phyloP scores from a whole-genome alignment of 257 asterid species.

The Plantago elongata region DNA sequence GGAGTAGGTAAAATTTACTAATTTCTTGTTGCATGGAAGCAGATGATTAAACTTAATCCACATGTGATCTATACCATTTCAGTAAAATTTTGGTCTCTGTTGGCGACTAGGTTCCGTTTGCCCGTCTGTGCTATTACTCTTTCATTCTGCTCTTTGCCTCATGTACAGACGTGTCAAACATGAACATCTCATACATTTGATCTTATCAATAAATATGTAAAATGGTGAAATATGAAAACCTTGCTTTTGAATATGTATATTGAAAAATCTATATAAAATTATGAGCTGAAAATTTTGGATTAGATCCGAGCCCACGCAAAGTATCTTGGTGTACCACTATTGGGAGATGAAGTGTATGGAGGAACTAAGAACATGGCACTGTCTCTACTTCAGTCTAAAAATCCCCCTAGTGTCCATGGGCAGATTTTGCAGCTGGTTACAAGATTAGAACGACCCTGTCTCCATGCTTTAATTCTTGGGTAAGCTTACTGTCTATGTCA shows the following conservation, averaged over 20 bases:
- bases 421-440: slow-evolving; percentile 46
- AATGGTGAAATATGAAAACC: background rate
- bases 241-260: slow-evolving; percentile 3
- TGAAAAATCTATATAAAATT: background rate
- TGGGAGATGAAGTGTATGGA: slow-evolving; percentile 95
- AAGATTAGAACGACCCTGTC: slow-evolving; percentile 76
- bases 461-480: slow-evolving; percentile 88
- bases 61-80: background rate
- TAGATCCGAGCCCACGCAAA: slow-evolving; percentile 95
- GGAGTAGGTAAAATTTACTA: background rate
- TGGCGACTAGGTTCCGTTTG: background rate
- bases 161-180: background rate
- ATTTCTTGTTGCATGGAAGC: background rate
- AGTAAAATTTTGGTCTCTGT: too few relatives aligned
- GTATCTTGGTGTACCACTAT: slow-evolving; percentile 77
- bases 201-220: background rate
- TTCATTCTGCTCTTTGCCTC: background rate
- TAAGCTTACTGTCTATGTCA: background rate
- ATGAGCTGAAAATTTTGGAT: slow-evolving; percentile 2
- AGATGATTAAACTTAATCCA: background rate
- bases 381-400: slow-evolving; percentile 70
- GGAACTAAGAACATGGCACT: slow-evolving; percentile 85
- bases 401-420: slow-evolving; percentile 34
- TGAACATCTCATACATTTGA: background rate
- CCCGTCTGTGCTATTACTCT: background rate